These are phyloP conservation scores for Colletotrichum sp. DNA, from an alignment of 2,329 filamentous ascomycete genomes.

Conservation along the genomic window DNA sequence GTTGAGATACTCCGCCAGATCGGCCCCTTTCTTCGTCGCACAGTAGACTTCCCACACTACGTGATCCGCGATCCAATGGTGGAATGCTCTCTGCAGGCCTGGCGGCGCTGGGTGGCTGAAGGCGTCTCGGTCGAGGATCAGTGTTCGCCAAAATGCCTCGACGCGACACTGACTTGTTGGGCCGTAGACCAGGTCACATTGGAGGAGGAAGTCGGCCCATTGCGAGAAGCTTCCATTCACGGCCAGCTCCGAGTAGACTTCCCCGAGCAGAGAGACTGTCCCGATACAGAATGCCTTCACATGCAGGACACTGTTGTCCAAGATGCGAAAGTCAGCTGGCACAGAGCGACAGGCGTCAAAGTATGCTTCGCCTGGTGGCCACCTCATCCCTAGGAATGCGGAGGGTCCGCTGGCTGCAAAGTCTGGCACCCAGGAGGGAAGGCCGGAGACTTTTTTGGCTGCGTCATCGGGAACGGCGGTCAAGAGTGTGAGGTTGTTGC, in stretches of 20 bases:
- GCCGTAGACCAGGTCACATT: slow-evolving; percentile 24
- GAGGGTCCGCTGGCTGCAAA: slow-evolving; percentile 17
- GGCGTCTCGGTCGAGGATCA: slow-evolving; percentile 28
- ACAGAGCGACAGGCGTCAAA: neutral
- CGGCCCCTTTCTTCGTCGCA: neutral
- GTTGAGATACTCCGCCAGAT: neutral
- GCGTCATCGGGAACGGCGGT: slow-evolving; percentile 26
- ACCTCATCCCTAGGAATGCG: neutral
- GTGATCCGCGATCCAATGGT: slow-evolving; percentile 10
- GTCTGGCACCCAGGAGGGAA: slow-evolving; percentile 28
- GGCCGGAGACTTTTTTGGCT: neutral
- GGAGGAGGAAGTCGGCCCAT: slow-evolving; percentile 19
- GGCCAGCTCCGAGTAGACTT: slow-evolving; percentile 8
- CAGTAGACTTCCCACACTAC: slow-evolving; percentile 5
- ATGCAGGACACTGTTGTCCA: neutral
- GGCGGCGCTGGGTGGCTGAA: neutral
- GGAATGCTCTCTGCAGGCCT: neutral
- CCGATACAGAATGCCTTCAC: slow-evolving; percentile 1
- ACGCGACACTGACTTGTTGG: slow-evolving; percentile 27
- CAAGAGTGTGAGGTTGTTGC: slow-evolving; percentile 17
- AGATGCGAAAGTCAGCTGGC: neutral
- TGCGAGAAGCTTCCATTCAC: slow-evolving; percentile 5
- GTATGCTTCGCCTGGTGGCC: neutral
- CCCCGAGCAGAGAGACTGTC: neutral
- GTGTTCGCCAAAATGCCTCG: slow-evolving; percentile 30